Conservation (phyloP, 805 yeast genomes). For the Millerozyma miso region DNA sequence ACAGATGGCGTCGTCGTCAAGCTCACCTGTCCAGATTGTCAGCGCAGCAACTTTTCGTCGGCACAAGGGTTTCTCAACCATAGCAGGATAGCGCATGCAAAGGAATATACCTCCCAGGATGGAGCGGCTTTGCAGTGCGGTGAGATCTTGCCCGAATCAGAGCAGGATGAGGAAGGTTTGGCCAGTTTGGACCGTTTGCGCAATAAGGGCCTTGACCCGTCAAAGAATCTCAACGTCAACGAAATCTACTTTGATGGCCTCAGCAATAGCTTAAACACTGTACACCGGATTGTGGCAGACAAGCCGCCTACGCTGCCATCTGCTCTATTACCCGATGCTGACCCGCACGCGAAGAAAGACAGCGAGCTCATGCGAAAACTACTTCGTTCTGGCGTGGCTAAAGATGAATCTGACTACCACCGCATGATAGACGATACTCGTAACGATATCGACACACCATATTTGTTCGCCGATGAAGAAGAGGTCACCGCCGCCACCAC, state of each 20-base stretch:
- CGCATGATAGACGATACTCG: slow-evolving; percentile 29
- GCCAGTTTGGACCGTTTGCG: slow-evolving; percentile 32
- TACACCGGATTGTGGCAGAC: slow-evolving; percentile 12
- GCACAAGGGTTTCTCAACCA: slow-evolving; percentile 82
- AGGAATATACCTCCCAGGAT: slow-evolving; percentile 66
- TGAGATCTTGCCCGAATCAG: slow-evolving; percentile 45
- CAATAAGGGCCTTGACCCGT: slow-evolving; percentile 37
- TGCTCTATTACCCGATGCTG: slow-evolving; percentile 5
- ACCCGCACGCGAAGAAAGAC: slow-evolving; percentile 3
- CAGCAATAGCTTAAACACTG: slow-evolving; percentile 23
- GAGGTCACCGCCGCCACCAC: slow-evolving; percentile 12
- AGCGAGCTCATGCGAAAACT: slow-evolving; percentile 36
- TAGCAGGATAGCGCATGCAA: slow-evolving; percentile 68
- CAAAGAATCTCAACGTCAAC: slow-evolving; percentile 35
- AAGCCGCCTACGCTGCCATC: slow-evolving; percentile 9
- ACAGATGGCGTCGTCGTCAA: slow-evolving; percentile 70
- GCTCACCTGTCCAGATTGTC: slow-evolving; percentile 65
- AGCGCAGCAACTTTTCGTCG: slow-evolving; percentile 64
- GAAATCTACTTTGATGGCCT: slow-evolving; percentile 33
- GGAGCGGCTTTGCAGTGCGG: slow-evolving; percentile 71
- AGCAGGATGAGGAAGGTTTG: slow-evolving; percentile 54
- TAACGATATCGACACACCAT: slow-evolving; percentile 27
- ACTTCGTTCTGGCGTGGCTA: slow-evolving; percentile 29
- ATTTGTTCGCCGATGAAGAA: slow-evolving; percentile 38
- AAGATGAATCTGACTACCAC: slow-evolving; percentile 25